Conservation (phyloP, 1,139 yeast species). For the Scheffersomyces illinoinensis region DNA sequence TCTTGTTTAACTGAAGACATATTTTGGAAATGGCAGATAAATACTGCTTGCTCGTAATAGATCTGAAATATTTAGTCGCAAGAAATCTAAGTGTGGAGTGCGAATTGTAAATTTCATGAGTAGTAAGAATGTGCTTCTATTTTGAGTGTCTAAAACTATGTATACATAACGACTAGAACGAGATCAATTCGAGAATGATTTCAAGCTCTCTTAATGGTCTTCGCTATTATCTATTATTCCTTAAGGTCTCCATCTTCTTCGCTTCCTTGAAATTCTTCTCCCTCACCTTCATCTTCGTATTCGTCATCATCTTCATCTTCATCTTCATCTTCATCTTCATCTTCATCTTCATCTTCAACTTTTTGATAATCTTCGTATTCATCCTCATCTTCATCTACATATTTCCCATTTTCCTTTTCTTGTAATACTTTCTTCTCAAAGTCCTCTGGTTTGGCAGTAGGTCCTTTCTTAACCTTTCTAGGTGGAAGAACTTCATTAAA, state of each 20-base stretch:
- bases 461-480: conserved; percentile 52
- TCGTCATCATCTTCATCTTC: conserved; percentile 6
- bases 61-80: not conserved
- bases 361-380: not conserved
- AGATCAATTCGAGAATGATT: too few relatives aligned
- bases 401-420: not conserved
- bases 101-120: not conserved
- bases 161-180: not conserved
- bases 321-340: conserved; percentile 9
- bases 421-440: not conserved
- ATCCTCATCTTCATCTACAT: not conserved
- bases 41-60: not conserved
- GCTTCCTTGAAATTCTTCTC: conserved; percentile 7
- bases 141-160: not conserved
- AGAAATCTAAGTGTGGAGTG: not conserved
- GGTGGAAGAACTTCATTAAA: conserved; percentile 84
- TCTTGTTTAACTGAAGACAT: conserved; percentile 5
- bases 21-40: not conserved
- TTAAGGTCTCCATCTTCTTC: conserved; percentile 5
- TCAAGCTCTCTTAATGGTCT: not conserved
- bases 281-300: conserved; percentile 6
- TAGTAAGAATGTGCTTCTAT: not conserved
- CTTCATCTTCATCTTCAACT: not conserved
- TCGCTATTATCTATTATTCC: not conserved
- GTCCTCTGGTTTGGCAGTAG: not conserved